Evolutionary conservation across 805 yeast species (phyloP).

Genomic region (Ogataea pilisensis): DNA sequence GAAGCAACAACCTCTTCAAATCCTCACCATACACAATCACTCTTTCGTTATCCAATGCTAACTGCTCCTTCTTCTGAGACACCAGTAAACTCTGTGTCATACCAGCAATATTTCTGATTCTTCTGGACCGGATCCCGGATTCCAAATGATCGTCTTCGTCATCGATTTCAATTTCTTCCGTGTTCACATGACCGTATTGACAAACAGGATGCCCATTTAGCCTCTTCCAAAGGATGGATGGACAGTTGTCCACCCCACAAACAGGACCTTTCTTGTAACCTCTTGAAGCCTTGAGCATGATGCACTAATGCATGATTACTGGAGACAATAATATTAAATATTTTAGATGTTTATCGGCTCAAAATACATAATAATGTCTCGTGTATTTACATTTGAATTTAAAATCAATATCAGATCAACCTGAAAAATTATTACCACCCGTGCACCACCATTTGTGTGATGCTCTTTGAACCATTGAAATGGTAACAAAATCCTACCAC

Average conservation of each 20-base stretch:
- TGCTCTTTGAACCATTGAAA: too few relatives aligned
- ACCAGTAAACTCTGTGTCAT: conserved; percentile 23
- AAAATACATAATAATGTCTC: too few relatives aligned
- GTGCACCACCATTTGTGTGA: too few relatives aligned
- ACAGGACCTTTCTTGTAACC: conserved; percentile 58
- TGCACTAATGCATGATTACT: too few relatives aligned
- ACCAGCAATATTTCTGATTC: conserved; percentile 47
- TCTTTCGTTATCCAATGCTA: conserved; percentile 2
- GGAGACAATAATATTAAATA: too few relatives aligned
- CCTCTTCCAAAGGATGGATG: conserved; percentile 67
- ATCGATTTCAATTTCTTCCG: conserved; percentile 71
- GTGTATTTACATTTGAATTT: too few relatives aligned
- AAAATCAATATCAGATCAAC: too few relatives aligned
- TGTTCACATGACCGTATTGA: conserved; percentile 86
- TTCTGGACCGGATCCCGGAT: conserved; percentile 48
- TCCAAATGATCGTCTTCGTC: conserved; percentile 71
- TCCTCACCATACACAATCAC: conserved; percentile 23
- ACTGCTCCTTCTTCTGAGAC: conserved; percentile 5
- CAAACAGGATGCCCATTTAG: conserved; percentile 80
- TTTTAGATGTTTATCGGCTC: too few relatives aligned
- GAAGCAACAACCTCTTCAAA: conserved; percentile 12
- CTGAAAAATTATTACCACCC: too few relatives aligned
- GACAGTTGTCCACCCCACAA: conserved; percentile 90
- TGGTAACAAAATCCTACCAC: too few relatives aligned
- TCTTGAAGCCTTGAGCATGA: conserved; percentile 8